Percentiles rank a stretch among this genome's conserved stretches.
Evolutionary conservation across 2,329 filamentous ascomycete genomes (phyloP).

Genomic region (Claviceps purpurea): DNA sequence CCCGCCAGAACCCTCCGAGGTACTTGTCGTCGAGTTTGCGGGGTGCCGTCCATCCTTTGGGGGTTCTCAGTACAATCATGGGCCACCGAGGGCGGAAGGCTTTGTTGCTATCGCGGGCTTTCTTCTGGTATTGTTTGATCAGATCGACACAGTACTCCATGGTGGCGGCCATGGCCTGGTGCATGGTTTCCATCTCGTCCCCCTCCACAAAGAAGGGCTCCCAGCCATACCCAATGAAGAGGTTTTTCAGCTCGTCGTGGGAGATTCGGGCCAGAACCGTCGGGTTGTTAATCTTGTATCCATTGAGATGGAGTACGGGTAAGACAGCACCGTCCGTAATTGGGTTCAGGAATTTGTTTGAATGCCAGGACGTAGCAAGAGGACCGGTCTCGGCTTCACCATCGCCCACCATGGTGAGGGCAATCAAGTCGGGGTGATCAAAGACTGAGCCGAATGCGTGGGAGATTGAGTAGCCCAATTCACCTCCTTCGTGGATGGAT

Average conservation of each 20-base stretch:
- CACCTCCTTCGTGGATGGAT: constrained; percentile 65
- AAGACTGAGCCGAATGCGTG: constrained; percentile 69
- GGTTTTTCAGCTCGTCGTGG: constrained; percentile 55
- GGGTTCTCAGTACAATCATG: constrained; percentile 64
- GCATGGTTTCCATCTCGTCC: constrained; percentile 59
- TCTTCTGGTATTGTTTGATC: constrained; percentile 55
- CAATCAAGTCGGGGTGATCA: constrained; percentile 61
- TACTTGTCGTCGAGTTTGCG: constrained; percentile 57
- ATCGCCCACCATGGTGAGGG: constrained; percentile 66
- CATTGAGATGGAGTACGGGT: constrained; percentile 66
- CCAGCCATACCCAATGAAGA: constrained; percentile 67
- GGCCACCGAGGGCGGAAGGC: constrained; percentile 62
- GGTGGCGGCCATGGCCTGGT: constrained; percentile 69
- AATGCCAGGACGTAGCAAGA: constrained; percentile 68
- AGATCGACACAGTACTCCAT: constrained; percentile 59
- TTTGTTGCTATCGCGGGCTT: constrained; percentile 57
- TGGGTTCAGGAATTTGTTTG: constrained; percentile 70
- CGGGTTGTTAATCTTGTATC: constrained; percentile 77
- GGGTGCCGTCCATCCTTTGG: constrained; percentile 70
- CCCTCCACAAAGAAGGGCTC: constrained; percentile 71
- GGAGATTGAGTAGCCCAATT: constrained; percentile 69
- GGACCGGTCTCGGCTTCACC: constrained; percentile 74
- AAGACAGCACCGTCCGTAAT: constrained; percentile 66
- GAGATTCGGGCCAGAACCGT: constrained; percentile 60
- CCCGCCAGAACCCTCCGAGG: constrained; percentile 64